These are phyloP conservation scores for Prinsepia uniflora DNA, from an alignment of 306 rosid species.

Conservation along the genomic window DNA sequence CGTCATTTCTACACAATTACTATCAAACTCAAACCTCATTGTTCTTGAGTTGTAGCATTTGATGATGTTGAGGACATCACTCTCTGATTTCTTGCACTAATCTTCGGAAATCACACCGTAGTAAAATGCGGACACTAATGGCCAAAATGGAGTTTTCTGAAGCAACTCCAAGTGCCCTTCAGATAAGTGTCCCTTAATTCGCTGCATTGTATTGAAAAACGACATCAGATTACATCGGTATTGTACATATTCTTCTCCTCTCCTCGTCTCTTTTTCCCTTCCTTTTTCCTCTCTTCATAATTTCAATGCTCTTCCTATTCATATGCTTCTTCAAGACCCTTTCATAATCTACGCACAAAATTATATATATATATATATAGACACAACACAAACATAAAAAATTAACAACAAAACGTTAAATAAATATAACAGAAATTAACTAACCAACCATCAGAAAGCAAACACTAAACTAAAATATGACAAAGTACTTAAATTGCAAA, in stretches of 20 bases:
- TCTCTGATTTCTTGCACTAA: slow-evolving; percentile 4
- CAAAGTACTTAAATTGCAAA: not conserved
- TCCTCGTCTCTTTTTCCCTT: not conserved
- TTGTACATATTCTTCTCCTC: slow-evolving; percentile 1
- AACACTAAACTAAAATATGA: not conserved
- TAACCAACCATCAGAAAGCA: not conserved
- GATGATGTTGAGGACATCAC: not conserved
- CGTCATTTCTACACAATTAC: not conserved
- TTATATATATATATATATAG: not conserved
- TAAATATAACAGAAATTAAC: not conserved
- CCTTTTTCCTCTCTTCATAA: not conserved
- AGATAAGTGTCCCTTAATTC: not conserved
- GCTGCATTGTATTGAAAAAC: not conserved
- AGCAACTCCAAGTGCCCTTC: slow-evolving; percentile 4
- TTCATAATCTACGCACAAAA: not conserved
- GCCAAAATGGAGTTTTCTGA: slow-evolving; percentile 10
- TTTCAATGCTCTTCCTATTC: not conserved
- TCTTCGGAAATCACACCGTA: not conserved
- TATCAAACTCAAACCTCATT: slow-evolving; percentile 8
- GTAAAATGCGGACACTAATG: slow-evolving; percentile 9
- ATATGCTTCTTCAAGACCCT: not conserved
- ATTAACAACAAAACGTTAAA: not conserved
- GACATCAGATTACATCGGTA: slow-evolving; percentile 3
- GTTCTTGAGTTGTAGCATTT: slow-evolving; percentile 1
- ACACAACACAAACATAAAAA: not conserved